Evolutionary conservation across 805 yeast genomes (phyloP).

Genomic region (Saccharomycopsis amapae): DNA sequence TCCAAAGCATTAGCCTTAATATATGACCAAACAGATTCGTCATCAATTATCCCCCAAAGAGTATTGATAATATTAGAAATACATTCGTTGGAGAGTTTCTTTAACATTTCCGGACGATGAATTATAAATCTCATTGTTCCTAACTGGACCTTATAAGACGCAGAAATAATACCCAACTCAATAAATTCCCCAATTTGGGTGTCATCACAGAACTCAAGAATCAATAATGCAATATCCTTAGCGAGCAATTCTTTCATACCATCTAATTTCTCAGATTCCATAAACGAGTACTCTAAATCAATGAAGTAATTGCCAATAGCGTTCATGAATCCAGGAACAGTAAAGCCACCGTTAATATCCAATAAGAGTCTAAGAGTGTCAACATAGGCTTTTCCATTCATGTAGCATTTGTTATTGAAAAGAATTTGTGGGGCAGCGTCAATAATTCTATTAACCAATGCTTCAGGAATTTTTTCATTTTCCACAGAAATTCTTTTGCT

Average conservation of each 20-base stretch:
- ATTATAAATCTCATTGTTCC: constrained; percentile 33
- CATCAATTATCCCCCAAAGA: constrained; percentile 26
- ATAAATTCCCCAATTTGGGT: constrained; percentile 27
- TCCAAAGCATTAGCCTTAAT: constrained; percentile 38
- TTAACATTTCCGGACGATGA: constrained; percentile 3
- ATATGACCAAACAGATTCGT: constrained; percentile 33
- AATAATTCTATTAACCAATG: constrained; percentile 11
- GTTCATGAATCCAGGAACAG: neutral
- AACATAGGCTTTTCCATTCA: constrained; percentile 32
- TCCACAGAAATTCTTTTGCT: constrained; percentile 6
- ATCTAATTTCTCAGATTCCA: constrained; percentile 28
- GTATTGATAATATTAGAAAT: constrained; percentile 11
- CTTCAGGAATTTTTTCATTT: constrained; percentile 10
- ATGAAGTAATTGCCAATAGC: constrained; percentile 3
- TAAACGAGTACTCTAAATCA: neutral
- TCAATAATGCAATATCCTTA: constrained; percentile 28
- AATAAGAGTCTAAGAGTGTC: constrained; percentile 24
- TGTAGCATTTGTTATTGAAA: constrained; percentile 27
- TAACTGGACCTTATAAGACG: constrained; percentile 40
- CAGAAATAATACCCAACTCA: constrained; percentile 32
- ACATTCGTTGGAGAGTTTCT: neutral
- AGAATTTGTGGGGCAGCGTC: constrained; percentile 19
- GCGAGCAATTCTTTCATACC: constrained; percentile 47
- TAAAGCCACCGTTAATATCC: constrained; percentile 7
- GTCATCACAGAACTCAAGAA: constrained; percentile 25